Conservation (phyloP, 192 early-diverging fungal species). For the Coemansia sp. region DNA sequence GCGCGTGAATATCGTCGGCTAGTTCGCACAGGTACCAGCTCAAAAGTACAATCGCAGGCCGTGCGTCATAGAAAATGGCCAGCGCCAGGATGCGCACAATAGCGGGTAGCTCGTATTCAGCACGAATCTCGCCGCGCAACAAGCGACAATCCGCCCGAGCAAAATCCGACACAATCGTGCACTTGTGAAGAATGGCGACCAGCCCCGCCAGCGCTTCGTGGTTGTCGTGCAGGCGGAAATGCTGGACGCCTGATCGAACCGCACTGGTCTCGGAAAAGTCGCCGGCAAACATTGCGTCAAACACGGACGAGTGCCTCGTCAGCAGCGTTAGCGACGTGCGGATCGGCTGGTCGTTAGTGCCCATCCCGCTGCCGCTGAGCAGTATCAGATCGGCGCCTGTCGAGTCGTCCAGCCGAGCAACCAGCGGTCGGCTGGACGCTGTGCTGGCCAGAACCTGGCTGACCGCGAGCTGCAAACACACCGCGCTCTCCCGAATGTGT, state of each 20-base stretch:
- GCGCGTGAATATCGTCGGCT: not conserved
- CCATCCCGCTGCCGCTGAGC: conserved; percentile 4
- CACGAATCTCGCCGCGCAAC: not conserved
- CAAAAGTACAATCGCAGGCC: conserved; percentile 12
- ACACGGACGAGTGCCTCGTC: conserved; percentile 17
- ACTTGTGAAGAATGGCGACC: conserved; percentile 13
- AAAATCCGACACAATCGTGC: not conserved
- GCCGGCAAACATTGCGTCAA: conserved; percentile 30
- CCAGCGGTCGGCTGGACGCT: not conserved
- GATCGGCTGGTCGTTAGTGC: not conserved
- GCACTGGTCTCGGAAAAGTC: conserved; percentile 22
- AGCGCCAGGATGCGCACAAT: conserved; percentile 8
- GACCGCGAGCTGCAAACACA: not conserved
- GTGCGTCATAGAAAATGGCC: conserved; percentile 26
- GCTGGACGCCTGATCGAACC: not conserved
- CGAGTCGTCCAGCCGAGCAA: not conserved
- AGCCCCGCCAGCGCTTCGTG: conserved; percentile 12
- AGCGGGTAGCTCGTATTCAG: not conserved
- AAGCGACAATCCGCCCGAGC: no score
- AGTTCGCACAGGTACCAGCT: conserved; percentile 6
- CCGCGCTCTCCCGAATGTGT: not conserved
- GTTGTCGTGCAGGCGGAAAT: conserved; percentile 10
- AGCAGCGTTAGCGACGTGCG: conserved; percentile 14
- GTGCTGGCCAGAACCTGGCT: not conserved
- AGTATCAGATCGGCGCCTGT: not conserved